Evolutionary conservation across 306 rosid genomes (phyloP).

Genomic region (Vicia sativa): DNA sequence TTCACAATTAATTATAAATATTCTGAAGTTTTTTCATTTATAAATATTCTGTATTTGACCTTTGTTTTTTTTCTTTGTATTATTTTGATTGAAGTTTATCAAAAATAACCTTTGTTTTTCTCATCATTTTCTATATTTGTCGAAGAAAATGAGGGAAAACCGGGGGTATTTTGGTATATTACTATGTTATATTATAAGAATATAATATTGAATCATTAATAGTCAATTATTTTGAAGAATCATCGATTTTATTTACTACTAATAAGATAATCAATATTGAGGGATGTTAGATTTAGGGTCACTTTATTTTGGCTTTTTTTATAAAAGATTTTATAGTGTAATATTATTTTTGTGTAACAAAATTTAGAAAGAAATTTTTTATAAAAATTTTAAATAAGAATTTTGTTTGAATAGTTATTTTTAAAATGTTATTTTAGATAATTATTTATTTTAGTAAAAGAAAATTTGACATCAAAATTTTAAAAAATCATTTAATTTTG

Average conservation of each 20-base stretch:
- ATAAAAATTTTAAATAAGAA: too few relatives aligned
- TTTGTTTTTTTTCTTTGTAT: neutral
- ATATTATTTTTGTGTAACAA: too few relatives aligned
- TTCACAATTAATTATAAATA: conserved; percentile 98
- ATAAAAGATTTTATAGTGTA: too few relatives aligned
- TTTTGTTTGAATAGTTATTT: too few relatives aligned
- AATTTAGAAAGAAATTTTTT: too few relatives aligned
- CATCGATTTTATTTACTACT: conserved; percentile 27
- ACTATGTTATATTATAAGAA: neutral
- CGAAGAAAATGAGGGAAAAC: conserved; percentile 62
- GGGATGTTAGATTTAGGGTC: conserved; percentile 25
- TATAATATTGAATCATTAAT: neutral
- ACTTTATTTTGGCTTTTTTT: too few relatives aligned
- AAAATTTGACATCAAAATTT: too few relatives aligned
- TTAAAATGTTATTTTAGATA: too few relatives aligned
- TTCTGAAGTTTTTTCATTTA: too few relatives aligned
- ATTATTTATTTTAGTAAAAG: too few relatives aligned
- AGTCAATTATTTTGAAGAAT: neutral
- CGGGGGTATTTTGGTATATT: conserved; percentile 83
- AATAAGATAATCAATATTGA: neutral
- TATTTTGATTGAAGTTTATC: conserved; percentile 44
- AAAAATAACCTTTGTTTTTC: conserved; percentile 88
- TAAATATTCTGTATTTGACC: neutral
- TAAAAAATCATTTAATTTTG: too few relatives aligned
- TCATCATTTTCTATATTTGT: conserved; percentile 33